Conservation (phyloP, 1,284 basidiomycete genomes). For the Farysia itapuensis region DNA sequence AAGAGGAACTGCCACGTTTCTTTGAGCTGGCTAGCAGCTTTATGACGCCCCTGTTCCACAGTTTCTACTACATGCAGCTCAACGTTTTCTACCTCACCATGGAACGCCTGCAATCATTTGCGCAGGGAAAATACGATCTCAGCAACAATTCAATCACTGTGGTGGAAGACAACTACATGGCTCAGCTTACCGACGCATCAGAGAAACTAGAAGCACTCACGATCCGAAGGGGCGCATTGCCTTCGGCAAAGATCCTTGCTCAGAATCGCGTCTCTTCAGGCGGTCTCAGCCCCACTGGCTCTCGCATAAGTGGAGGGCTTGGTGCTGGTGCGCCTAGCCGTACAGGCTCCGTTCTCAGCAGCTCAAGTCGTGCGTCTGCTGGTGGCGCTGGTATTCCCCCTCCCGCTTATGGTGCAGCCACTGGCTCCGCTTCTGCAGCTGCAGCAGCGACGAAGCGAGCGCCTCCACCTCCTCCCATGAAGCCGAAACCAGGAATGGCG, state of each 20-base stretch:
- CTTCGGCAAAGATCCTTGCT: slow-evolving; percentile 39
- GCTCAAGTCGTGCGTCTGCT: not conserved
- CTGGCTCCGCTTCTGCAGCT: slow-evolving; percentile 5
- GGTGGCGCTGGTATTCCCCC: slow-evolving; percentile 4
- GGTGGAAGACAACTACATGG: slow-evolving; percentile 77
- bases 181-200: slow-evolving; percentile 76
- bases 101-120: slow-evolving; percentile 87
- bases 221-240: slow-evolving; percentile 45
- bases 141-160: slow-evolving; percentile 66
- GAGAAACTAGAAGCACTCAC: slow-evolving; percentile 61
- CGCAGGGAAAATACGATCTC: slow-evolving; percentile 75
- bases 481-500: slow-evolving; percentile 72
- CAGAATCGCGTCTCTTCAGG: slow-evolving; percentile 9
- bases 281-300: slow-evolving; percentile 13
- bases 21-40: slow-evolving; percentile 83
- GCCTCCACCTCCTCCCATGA: slow-evolving; percentile 81
- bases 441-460: slow-evolving; percentile 68
- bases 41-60: slow-evolving; percentile 94
- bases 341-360: slow-evolving; percentile 11
- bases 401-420: slow-evolving; percentile 12
- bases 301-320: slow-evolving; percentile 11
- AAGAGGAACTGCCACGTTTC: slow-evolving; percentile 89
- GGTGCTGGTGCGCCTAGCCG: slow-evolving; percentile 23
- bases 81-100: slow-evolving; percentile 92
- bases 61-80: slow-evolving; percentile 97